Base-by-base conservation (phyloP, 345 rosid species). In the Citrus australasica region DNA sequence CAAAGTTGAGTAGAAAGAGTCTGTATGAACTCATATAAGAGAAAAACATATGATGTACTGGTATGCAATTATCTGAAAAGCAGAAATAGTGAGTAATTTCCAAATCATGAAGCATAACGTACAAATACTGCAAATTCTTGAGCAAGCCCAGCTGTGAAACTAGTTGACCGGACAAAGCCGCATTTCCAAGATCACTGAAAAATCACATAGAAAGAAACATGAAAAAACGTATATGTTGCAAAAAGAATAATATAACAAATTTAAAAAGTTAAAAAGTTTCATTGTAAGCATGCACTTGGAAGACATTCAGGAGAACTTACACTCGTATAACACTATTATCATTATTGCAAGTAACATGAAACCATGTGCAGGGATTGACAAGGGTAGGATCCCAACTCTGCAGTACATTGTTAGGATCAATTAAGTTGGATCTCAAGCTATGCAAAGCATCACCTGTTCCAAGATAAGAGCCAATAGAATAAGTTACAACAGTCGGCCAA, bases 311-410 rank as follows among this genome's bases (percentile, higher is more conserved):
- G 73, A 42, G 59, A 78, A 56, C 83, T 83, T 89, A 95, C 99
- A 95, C 98, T 87, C 99, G 85, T 67, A 92, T 92, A 59, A 95
- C 98, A 82, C 99, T 95, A 78, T 93, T 92, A 74, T 95, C 99
- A 78, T 91, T 92, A 90, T 95, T 91, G 79, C 99, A 95, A 21
- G 98, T 93, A 67, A 95, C 96, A 69, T 95, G 99, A 82, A 93
- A 93, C 99, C 99, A 95, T 16, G 99, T 93, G 83, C 99, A 93
- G 63, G 98, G 98, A 78, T 93, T 92, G 79, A 93, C 99, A 78
- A 95, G 99, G 30, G 97, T 93, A 67, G 97, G 94, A 84, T 95
- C 99, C 99, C 99, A 95, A 84, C 99, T 95, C 83, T 93, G 98
- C 77, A 95, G 88, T 71, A 95, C 96, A 86, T 90, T 93, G 86